These are phyloP conservation scores for Citrus australasica DNA, from an alignment of 345 rosid species.

Conservation along the genomic window DNA sequence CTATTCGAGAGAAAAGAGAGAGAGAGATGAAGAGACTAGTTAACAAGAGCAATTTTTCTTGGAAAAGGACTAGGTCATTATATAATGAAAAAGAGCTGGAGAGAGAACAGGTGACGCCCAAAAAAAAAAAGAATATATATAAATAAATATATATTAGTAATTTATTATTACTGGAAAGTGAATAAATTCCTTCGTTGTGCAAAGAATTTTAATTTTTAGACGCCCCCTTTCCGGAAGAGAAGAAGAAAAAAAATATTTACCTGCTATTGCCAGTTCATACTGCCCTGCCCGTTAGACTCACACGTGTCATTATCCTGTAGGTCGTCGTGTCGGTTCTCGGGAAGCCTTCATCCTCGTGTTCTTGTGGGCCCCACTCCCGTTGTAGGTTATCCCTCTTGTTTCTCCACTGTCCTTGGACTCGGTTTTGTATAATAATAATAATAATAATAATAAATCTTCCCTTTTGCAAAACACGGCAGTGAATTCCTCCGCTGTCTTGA, in stretches of 20 bases:
- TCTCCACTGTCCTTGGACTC: too few relatives aligned
- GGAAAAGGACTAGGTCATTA: background rate
- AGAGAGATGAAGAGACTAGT: background rate
- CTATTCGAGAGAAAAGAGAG: background rate
- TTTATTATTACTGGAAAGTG: background rate
- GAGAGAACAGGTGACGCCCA: background rate
- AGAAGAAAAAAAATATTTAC: background rate
- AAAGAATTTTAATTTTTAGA: background rate
- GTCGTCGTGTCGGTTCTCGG: background rate
- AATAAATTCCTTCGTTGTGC: background rate
- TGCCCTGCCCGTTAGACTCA: background rate
- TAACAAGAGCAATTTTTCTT: constrained; percentile 2
- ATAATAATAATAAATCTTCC: too few relatives aligned
- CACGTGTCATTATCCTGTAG: constrained; percentile 5
- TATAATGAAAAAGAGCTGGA: background rate
- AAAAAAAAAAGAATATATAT: background rate
- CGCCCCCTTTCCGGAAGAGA: too few relatives aligned
- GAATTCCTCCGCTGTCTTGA: background rate
- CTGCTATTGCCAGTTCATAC: background rate
- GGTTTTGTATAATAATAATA: too few relatives aligned
- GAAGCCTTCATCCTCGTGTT: background rate
- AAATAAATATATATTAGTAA: background rate
- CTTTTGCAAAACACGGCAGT: background rate
- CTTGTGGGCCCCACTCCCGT: background rate
- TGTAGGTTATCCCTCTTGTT: background rate